Evolutionary conservation across 2,329 filamentous ascomycete species (phyloP), one percentile per base, ranked within the genome.

Genomic region (Sphaerulina musiva): DNA sequence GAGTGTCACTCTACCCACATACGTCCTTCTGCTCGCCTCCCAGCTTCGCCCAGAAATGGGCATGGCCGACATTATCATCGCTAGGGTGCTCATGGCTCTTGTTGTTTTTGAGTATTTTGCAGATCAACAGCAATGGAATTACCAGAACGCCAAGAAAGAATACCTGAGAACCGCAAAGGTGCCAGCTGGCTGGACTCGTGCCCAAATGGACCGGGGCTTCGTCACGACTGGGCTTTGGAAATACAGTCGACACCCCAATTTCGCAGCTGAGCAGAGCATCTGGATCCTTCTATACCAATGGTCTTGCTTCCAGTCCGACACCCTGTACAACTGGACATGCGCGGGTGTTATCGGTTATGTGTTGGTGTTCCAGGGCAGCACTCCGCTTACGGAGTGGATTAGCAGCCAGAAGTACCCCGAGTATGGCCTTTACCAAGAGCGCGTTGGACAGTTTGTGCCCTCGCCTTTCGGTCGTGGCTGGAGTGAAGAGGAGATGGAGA

Each of bases 91-190:
- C 43, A 73, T 84, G 58, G 74, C 72, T 53, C 73, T 85, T 36
- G 73, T 87, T 17, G 69, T 84, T n/a, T 66, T 85, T 49, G 81
- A 95, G 65, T 89, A 80, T 72, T 80, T 95, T 66, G 88, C 89
- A 66, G 93, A 98, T 69, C 85, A 91, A 59, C 89, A 96, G 69
- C 91, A 96, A 72, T 98, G 91, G 91, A 78, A 82, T 59, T 98
- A 84, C 74, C 91, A 98, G 69, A 73, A 74, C 12, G 91, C 90
- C 46, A 97, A 96, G 74, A 74, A 80, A 44, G 70, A 81, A 42
- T 97, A 95, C 71, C 80, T 82, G 58, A 77, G 82, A 58, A 85
- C 84, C 1, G 88, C 83, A 46, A 86, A 87, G 68, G 78, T 92
- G 3, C 82, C 88, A 0, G 70, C 73, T 4, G 71, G 71, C 29